Evolutionary conservation across 305 asterid genomes (phyloP).

Genomic region (Rubia occidens): DNA sequence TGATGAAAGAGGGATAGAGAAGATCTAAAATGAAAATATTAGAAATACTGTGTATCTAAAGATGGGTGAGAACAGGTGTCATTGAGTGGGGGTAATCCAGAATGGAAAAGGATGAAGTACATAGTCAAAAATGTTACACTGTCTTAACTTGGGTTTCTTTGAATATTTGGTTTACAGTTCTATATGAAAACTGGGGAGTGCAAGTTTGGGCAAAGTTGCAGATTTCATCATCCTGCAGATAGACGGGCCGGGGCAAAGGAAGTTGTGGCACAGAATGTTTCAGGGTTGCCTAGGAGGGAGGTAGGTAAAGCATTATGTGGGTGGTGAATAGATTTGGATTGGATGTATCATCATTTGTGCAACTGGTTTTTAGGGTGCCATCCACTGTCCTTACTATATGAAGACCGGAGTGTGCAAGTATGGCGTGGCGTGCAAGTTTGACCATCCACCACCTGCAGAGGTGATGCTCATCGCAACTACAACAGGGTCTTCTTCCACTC

Average conservation of each 20-base stretch:
- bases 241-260: slow-evolving; percentile 15
- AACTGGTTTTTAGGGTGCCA: slow-evolving; percentile 49
- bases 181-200: slow-evolving; percentile 94
- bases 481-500: slow-evolving; percentile 6
- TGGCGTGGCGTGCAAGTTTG: slow-evolving; percentile 77
- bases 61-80: no score
- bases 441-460: slow-evolving; percentile 93
- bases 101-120: background rate
- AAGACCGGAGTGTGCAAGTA: slow-evolving; percentile 92
- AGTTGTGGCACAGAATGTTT: slow-evolving; percentile 59
- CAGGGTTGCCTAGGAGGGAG: slow-evolving; percentile 97
- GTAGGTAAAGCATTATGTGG: slow-evolving; percentile 22
- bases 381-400: slow-evolving; percentile 87
- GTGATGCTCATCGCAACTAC: slow-evolving; percentile 46
- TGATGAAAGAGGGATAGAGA: background rate
- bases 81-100: no score
- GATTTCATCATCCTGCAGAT: slow-evolving; percentile 80
- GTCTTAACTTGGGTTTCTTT: background rate
- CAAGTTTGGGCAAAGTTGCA: slow-evolving; percentile 77
- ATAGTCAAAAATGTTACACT: background rate
- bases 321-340: background rate
- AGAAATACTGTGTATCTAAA: no score
- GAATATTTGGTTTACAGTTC: slow-evolving; percentile 33
- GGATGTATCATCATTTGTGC: background rate
- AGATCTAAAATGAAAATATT: no score